Conservation (phyloP, 2,329 filamentous ascomycete genomes). For the Beauveria asiatica region DNA sequence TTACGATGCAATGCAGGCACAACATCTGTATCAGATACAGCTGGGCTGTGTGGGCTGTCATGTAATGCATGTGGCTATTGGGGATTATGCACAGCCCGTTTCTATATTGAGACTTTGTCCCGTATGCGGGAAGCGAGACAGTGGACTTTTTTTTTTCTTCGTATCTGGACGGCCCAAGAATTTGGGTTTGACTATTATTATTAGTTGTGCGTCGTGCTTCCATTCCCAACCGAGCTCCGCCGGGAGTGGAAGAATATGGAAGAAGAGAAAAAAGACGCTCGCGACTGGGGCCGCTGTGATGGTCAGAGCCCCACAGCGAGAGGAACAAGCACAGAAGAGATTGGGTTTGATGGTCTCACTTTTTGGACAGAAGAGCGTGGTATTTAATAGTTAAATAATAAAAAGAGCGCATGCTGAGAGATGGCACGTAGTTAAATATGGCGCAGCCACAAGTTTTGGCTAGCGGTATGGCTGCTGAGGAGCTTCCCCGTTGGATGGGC, state of each 20-base stretch:
- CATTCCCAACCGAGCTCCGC: not conserved
- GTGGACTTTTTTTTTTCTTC: not conserved
- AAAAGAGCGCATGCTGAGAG: not conserved
- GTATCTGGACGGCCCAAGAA: not conserved
- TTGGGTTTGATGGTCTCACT: not conserved
- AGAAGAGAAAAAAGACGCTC: not conserved
- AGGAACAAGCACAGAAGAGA: not conserved
- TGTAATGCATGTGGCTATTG: not conserved
- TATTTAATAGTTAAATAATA: no score
- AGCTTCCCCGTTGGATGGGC: not conserved
- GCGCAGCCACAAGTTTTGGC: conserved; percentile 7
- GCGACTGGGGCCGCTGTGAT: not conserved
- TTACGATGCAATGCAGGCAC: not conserved
- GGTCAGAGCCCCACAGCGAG: not conserved
- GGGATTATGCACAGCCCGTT: conserved; percentile 6
- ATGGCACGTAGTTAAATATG: not conserved
- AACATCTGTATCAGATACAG: conserved; percentile 1
- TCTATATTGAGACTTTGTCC: conserved; percentile 4
- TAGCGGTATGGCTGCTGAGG: not conserved
- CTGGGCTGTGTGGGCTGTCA: not conserved
- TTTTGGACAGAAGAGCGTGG: not conserved
- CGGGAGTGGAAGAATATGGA: not conserved
- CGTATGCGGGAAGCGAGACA: not conserved
- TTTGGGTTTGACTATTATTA: not conserved
- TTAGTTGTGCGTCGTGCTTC: not conserved